Evolutionary conservation across 495 filamentous ascomycete species (phyloP).

Genomic region (Penicillium argentinense): DNA sequence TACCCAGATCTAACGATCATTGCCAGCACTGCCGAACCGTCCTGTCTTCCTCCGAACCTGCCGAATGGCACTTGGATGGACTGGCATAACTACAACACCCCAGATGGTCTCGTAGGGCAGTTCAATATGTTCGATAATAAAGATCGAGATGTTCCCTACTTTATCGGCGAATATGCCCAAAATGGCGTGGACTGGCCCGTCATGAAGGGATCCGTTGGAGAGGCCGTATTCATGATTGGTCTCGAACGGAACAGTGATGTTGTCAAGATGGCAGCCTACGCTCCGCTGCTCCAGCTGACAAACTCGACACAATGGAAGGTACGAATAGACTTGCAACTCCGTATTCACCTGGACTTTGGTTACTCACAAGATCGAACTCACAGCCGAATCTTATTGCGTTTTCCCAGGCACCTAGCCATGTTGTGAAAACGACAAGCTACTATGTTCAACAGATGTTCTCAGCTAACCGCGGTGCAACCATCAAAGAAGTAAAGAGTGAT

Average conservation of each 20-base stretch:
- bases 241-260: slow-evolving; percentile 60
- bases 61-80: slow-evolving; percentile 37
- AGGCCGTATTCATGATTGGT: slow-evolving; percentile 62
- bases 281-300: slow-evolving; percentile 36
- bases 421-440: slow-evolving; percentile 24
- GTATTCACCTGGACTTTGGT: no score
- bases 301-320: slow-evolving; percentile 36
- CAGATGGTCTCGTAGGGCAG: slow-evolving; percentile 40
- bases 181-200: slow-evolving; percentile 44
- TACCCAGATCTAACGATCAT: slow-evolving; percentile 66
- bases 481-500: slow-evolving; percentile 40
- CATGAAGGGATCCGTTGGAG: slow-evolving; percentile 57
- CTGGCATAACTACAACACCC: slow-evolving; percentile 44
- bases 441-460: slow-evolving; percentile 44
- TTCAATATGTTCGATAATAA: slow-evolving; percentile 53
- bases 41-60: slow-evolving; percentile 26
- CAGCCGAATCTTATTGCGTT: slow-evolving; percentile 22
- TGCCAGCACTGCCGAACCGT: slow-evolving; percentile 41
- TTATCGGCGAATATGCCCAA: slow-evolving; percentile 54
- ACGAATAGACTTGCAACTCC: background rate
- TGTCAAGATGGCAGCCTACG: slow-evolving; percentile 49
- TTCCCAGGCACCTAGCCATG: slow-evolving; percentile 42
- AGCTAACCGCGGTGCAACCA: slow-evolving; percentile 47
- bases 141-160: slow-evolving; percentile 33
- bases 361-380: background rate